Base-by-base conservation (phyloP, 495 filamentous ascomycete species). In the Cercophora samala region DNA sequence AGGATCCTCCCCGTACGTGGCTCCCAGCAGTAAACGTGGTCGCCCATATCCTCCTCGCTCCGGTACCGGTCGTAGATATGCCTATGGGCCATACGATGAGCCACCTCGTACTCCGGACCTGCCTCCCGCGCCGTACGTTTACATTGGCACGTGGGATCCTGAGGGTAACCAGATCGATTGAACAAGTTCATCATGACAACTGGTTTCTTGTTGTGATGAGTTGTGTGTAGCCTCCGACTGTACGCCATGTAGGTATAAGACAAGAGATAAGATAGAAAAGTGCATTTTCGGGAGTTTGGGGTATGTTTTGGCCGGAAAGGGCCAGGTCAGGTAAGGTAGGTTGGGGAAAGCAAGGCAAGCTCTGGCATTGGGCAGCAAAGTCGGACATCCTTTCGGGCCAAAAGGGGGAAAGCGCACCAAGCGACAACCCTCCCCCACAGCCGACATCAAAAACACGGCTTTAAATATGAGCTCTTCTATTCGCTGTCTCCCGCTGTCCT, bases 351-450 rank as follows among this genome's bases (percentile, higher is more conserved):
- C 11, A 26, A 18, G 23, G 58, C 37, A 13, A 11, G 2, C 37
- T 13, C 15, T 18, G 37, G 37, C 37, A 60, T 60, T 60, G 58
- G 58, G 58, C 58, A 60, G 58, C 58, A 60, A 60, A 23, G 13
- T 9, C 1, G 37, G 9, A 18, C 37, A 18, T 11, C 37, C 1
- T 46, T 46, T 46, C 1, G 13, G 37, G 37, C 37, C 37, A 46
- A 46, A 46, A 46, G 37, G 37, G 37, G 37, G 37, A 46, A 46
- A 46, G 37, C 37, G 37, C 37, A 46, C 6, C 6, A 46, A 46
- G 37, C 37, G 37, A 46, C 37, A 46, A 11, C 37, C n/a, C n/a
- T n/a, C n/a, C n/a, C n/a, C n/a, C n/a, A n/a, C n/a, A n/a, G n/a
- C n/a, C n/a, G n/a, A n/a, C n/a, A n/a, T n/a, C n/a, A n/a, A n/a